Evolutionary conservation across 805 yeast genomes (phyloP), one percentile per base, ranked within the genome.

Genomic region (Lachancea fermentati): DNA sequence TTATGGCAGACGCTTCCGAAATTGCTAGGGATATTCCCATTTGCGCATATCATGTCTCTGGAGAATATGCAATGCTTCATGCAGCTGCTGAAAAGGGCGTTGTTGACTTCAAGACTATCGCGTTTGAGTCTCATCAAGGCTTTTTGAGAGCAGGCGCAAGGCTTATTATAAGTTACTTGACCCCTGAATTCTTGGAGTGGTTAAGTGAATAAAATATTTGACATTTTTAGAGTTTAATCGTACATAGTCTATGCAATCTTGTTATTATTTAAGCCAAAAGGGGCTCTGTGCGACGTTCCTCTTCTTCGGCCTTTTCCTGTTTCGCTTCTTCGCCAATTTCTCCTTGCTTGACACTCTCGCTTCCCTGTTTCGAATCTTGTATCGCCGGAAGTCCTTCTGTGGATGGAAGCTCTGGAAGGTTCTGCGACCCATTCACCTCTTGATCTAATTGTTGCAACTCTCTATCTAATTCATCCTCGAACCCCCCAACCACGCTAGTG

Each of bases 11-110:
- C 57, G 96, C 98, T 0, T 70, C 89, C 29, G 79, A 76, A 54
- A 71, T 89, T 39, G 85, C 95, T 57, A 63, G 68, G 37, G 93
- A 93, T 60, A 77, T 84, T 52, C 98, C 98, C 19, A 69, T 93
- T 39, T 87, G 96, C 55, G 89, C 95, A 19, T 93, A 93, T 65
- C 98, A 93, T 63, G 98, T 93, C 17, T 79, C 91, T 60, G 98
- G 98, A 30, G 98, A 93, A 66, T 93, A 76, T 58, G 97, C 97
- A 24, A 93, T 93, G 98, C 65, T 93, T 48, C 95, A 89, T 58
- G 98, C 98, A 5, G 97, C 96, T 39, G 97, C 97, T 22, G 97
- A 88, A 56, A 88, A 88, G 71, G 95, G 95, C 29, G 75, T 89
- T 45, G 85, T 82, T 45, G 97, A 91, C 62, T 73, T 93, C 63